A percentile compares a stretch with the other conserved stretches of the same genome.
These are phyloP conservation scores for Clitopilus passeckerianus DNA, from an alignment of 768 basidiomycete genomes.

Conservation along the genomic window DNA sequence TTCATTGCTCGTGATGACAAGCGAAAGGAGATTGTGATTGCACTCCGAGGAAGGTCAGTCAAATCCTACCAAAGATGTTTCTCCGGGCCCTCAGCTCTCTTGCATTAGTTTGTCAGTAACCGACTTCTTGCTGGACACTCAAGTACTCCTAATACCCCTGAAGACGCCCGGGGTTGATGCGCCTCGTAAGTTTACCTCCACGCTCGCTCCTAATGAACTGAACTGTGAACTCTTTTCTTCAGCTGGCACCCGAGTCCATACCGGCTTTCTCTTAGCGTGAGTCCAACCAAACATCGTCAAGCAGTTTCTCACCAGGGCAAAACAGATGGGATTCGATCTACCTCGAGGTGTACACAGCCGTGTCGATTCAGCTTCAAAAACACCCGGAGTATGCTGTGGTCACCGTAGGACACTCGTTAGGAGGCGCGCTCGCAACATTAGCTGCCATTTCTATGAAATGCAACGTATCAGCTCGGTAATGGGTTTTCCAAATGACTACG, in stretches of 20 bases:
- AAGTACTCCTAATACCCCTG: slow-evolving; percentile 37
- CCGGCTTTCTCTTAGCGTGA: slow-evolving; percentile 47
- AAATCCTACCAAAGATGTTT: background rate
- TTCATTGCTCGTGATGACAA: slow-evolving; percentile 40
- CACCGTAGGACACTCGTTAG: slow-evolving; percentile 50
- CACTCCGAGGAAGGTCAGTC: slow-evolving; percentile 44
- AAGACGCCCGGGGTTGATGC: slow-evolving; percentile 36
- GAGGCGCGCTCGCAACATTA: slow-evolving; percentile 45
- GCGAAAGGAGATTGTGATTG: slow-evolving; percentile 32
- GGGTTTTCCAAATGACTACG: no score
- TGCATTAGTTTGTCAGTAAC: slow-evolving; percentile 31
- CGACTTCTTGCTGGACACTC: slow-evolving; percentile 37
- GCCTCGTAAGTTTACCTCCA: slow-evolving; percentile 24
- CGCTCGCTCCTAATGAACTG: background rate
- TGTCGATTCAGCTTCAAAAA: slow-evolving; percentile 27
- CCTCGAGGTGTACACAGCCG: slow-evolving; percentile 28
- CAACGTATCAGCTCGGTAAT: slow-evolving; percentile 32
- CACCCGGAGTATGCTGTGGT: slow-evolving; percentile 36
- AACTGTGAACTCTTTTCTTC: background rate
- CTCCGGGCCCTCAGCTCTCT: background rate
- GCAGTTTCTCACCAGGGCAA: background rate
- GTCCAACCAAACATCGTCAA: slow-evolving; percentile 3
- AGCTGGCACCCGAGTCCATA: slow-evolving; percentile 41
- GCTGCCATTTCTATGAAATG: slow-evolving; percentile 39
- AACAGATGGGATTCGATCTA: slow-evolving; percentile 49